A percentile compares a stretch with the other conserved stretches of the same genome.
phyloP scores from a whole-genome alignment of 2,329 filamentous ascomycete genomes.

The Penicillium sp. region DNA sequence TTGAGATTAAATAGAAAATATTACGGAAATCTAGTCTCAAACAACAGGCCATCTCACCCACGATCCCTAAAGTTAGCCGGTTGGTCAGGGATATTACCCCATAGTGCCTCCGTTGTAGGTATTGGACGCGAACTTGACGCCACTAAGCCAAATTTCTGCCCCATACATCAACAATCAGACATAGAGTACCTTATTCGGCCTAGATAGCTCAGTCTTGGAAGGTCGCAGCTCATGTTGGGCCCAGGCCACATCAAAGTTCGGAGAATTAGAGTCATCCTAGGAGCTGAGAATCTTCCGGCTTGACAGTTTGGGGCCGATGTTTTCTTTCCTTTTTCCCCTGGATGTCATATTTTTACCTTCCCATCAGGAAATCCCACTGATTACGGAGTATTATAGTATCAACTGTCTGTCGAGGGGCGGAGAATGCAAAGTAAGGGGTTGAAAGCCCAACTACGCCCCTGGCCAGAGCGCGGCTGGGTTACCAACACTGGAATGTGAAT shows the following conservation, averaged over 20 bases:
- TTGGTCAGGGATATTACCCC: background rate
- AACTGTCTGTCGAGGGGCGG: background rate
- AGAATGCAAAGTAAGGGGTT: conserved; percentile 3
- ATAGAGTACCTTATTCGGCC: background rate
- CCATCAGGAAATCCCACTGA: background rate
- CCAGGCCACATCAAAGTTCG: background rate
- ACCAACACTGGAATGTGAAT: background rate
- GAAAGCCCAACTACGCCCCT: background rate
- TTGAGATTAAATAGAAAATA: too few species aligned
- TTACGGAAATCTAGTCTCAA: too few species aligned
- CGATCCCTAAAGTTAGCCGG: background rate
- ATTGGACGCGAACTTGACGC: background rate
- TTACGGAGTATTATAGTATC: background rate
- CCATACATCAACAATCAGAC: background rate
- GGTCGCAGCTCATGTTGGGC: background rate
- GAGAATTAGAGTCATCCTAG: background rate
- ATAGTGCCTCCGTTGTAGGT: background rate
- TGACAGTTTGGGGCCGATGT: background rate
- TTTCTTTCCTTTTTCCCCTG: background rate
- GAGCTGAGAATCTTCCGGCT: background rate
- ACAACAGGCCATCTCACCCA: background rate
- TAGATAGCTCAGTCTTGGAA: background rate
- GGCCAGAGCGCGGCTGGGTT: background rate
- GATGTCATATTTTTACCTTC: background rate
- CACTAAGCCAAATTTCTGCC: background rate